Evolutionary conservation across 1,139 yeast species (phyloP), one percentile per base, ranked within the genome.

Genomic region (Casaregolazyma suthepensis): DNA sequence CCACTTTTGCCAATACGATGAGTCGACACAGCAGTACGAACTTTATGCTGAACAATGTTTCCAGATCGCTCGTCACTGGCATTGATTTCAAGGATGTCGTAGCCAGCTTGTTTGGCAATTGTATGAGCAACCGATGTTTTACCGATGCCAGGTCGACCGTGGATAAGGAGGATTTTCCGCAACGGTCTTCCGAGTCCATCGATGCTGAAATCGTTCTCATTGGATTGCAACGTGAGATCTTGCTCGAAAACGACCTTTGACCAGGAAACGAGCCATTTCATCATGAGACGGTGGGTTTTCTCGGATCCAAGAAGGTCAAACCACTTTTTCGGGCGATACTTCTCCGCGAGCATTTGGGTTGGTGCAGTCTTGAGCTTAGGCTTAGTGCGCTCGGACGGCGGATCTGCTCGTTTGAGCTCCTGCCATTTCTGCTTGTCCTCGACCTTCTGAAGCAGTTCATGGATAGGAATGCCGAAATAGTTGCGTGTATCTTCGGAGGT

Each of bases 121-220:
- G 89, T 79, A 66, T 91, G 96, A 0, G 94, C 90, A 2, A 90
- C 84, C 0, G 95, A 82, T 0, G 99, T 93, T 67, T 93, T 93
- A 5, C 99, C 99, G n/a, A 87, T 78, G 1, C 99, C 99, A 0
- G 96, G 91, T 0, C 97, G 95, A 0, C 99, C 99, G 66, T 86
- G 89, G 2, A 93, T 78, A 49, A 93, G 71, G 43, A 93, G 66
- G 0, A 93, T 76, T 60, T 82, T 85, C 53, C 76, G 77, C n/a
- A 69, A 72, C 0, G 98, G 98, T 50, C 98, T 75, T 31, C 57
- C 65, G 54, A 52, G 49, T 4, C 48, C 46, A 52, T 55, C 60
- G 44, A 56, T 50, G 37, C 50, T 46, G 45, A 48, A 50, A 46
- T 59, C 17, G 46, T 50, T 26, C 54, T 61, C 48, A 67, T 56